A percentile compares a stretch with the other conserved stretches of the same genome.
Conservation (phyloP, 208 protist species). For the Wallacemonas sp. region DNA sequence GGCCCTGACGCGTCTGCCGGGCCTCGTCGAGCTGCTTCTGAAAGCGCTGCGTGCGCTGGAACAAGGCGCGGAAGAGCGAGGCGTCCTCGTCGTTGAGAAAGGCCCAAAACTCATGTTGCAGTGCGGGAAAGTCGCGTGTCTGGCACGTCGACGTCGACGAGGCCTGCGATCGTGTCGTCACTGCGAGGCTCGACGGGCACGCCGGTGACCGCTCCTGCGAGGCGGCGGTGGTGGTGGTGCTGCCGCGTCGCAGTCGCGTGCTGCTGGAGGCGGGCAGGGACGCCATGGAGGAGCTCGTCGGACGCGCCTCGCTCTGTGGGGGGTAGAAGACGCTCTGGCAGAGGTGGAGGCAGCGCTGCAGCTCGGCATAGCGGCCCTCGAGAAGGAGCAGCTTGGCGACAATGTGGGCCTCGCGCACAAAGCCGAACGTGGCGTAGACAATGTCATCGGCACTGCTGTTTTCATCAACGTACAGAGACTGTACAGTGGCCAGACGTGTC, state of each 20-base stretch:
- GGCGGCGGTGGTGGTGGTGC: not conserved
- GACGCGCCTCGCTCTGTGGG: not conserved
- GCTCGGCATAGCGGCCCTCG: slow-evolving; percentile 65
- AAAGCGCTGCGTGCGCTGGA: slow-evolving; percentile 56
- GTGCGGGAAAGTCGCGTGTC: slow-evolving; percentile 4
- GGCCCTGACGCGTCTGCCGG: slow-evolving; percentile 23
- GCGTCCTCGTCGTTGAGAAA: slow-evolving; percentile 47
- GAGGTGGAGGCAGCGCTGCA: slow-evolving; percentile 71
- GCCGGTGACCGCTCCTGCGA: not conserved
- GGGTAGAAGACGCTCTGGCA: slow-evolving; percentile 41
- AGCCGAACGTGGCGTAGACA: slow-evolving; percentile 66
- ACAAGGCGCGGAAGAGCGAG: slow-evolving; percentile 48
- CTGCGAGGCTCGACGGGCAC: not conserved
- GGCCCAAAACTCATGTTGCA: not conserved
- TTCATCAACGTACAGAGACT: slow-evolving; percentile 50
- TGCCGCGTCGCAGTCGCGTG: not conserved
- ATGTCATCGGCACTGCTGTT: slow-evolving; percentile 73
- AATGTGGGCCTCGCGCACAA: slow-evolving; percentile 53
- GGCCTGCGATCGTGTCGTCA: not conserved
- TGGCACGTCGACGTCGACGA: too few species aligned
- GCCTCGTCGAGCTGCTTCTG: slow-evolving; percentile 55
- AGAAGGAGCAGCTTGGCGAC: slow-evolving; percentile 58
- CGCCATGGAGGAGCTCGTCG: not conserved
- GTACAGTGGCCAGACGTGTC: slow-evolving; percentile 42
- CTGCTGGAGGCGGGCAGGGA: not conserved